Evolutionary conservation across 805 yeast genomes (phyloP), one percentile per base, ranked within the genome.

Genomic region (Zygoascus tannicola): DNA sequence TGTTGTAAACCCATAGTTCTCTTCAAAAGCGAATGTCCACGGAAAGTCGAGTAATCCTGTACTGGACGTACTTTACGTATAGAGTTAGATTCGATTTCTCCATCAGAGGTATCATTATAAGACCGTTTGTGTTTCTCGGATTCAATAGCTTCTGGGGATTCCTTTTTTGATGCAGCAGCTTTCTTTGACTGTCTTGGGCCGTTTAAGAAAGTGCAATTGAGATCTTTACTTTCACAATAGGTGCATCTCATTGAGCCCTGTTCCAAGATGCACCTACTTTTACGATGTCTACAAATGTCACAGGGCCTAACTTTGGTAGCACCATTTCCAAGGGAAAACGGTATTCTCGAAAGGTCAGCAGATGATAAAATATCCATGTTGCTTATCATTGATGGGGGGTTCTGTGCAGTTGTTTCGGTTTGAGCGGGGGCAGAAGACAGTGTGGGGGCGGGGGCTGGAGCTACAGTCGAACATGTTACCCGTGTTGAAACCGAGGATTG

Each of bases 241-340:
- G 76, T 77, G 64, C 94, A 87, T 52, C 73, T 75, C 43, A 71
- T 52, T 41, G 51, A 57, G 35, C 48, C 56, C 66, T 39, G 79
- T 63, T 46, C 76, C 78, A 79, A 68, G 21, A 84, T 80, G 67
- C 97, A 88, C 51, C 83, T 77, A 19, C 82, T 81, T 57, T 84
- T 85, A 39, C 88, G 70, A 46, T 87, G 67, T 35, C 94, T 70
- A 61, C 97, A 88, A 52, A 80, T 85, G 56, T 85, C 95, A 58
- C 96, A 87, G 0, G 94, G 90, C 15, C 70, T 49, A 8, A 57
- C 47, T 41, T 60, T 59, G 40, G 53, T 49, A 12, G 41, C 39
- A 21, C 34, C 30, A 22, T 36, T 43, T 22, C 21, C 19, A 37
- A 37, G 23, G 20, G 40, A 37, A 37, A 16, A 44, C 22, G 33